phyloP scores from a whole-genome alignment of 2,329 filamentous ascomycete genomes.

The Fusarium musae region DNA sequence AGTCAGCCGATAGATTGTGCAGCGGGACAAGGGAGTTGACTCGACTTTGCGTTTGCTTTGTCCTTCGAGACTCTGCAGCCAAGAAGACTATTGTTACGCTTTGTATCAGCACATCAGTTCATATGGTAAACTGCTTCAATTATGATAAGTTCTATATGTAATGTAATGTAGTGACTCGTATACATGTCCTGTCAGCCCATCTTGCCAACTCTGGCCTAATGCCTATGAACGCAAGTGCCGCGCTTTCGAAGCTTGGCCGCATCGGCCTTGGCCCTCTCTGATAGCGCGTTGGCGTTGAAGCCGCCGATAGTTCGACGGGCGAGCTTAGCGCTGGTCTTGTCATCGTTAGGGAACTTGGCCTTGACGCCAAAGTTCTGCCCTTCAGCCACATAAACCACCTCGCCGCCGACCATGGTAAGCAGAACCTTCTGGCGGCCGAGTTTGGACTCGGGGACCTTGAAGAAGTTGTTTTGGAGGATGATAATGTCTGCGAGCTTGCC shows the following conservation, averaged over 20 bases:
- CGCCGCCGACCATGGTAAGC: slow-evolving; percentile 44
- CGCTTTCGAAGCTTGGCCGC: slow-evolving; percentile 32
- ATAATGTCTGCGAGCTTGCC: slow-evolving; percentile 45
- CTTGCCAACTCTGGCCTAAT: background rate
- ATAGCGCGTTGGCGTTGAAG: slow-evolving; percentile 25
- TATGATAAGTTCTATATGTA: background rate
- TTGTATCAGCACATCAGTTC: background rate
- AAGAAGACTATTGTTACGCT: background rate
- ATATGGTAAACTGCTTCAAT: background rate
- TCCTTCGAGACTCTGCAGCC: background rate
- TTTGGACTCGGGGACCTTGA: slow-evolving; percentile 39
- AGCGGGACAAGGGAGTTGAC: background rate
- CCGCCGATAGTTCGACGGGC: slow-evolving; percentile 35
- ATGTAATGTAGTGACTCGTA: background rate
- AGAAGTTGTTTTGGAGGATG: slow-evolving; percentile 41
- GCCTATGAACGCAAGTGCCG: slow-evolving; percentile 33
- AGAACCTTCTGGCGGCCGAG: slow-evolving; percentile 40
- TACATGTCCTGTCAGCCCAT: background rate
- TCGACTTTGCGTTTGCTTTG: background rate
- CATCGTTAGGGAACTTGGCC: slow-evolving; percentile 42
- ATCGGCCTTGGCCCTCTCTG: slow-evolving; percentile 10
- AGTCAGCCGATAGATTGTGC: background rate
- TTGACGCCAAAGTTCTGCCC: slow-evolving; percentile 38
- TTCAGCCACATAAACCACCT: slow-evolving; percentile 41
- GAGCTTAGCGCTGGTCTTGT: slow-evolving; percentile 19